Percentiles rank a stretch among this genome's conserved stretches.
Conservation (phyloP, 1,139 yeast genomes). For the Yamadazyma pseudoaaseri region DNA sequence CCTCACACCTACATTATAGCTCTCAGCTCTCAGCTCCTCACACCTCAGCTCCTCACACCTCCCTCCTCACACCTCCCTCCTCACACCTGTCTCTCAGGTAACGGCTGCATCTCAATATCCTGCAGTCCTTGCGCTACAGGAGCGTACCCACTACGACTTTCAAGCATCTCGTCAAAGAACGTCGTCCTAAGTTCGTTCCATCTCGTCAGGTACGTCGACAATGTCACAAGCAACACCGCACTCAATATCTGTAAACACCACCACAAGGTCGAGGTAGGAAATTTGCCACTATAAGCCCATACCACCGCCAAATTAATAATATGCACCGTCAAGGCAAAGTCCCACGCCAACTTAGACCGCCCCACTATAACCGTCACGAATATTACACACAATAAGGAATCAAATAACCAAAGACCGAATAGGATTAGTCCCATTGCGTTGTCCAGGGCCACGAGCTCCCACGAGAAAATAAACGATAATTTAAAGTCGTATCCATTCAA, state of each 20-base stretch:
- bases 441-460: slow-evolving; percentile 72
- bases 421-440: slow-evolving; percentile 80
- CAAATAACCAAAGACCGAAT: slow-evolving; percentile 74
- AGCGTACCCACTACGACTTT: slow-evolving; percentile 31
- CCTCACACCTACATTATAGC: too few species aligned
- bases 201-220: slow-evolving; percentile 84
- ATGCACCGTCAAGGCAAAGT: slow-evolving; percentile 88
- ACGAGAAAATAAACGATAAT: slow-evolving; percentile 73
- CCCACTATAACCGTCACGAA: slow-evolving; percentile 89
- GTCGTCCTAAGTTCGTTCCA: slow-evolving; percentile 89
- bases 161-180: slow-evolving; percentile 79
- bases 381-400: slow-evolving; percentile 71
- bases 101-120: background rate
- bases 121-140: background rate
- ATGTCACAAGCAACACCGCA: slow-evolving; percentile 63
- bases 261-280: slow-evolving; percentile 78
- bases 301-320: slow-evolving; percentile 72
- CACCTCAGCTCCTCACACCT: too few species aligned
- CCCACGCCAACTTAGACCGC: slow-evolving; percentile 91
- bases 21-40: too few species aligned
- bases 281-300: slow-evolving; percentile 59
- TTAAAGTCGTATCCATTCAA: slow-evolving; percentile 64
- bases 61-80: too few species aligned
- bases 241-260: slow-evolving; percentile 77
- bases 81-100: too few species aligned